Evolutionary conservation across 805 yeast genomes (phyloP).

Genomic region (Starmerella etchellsii): DNA sequence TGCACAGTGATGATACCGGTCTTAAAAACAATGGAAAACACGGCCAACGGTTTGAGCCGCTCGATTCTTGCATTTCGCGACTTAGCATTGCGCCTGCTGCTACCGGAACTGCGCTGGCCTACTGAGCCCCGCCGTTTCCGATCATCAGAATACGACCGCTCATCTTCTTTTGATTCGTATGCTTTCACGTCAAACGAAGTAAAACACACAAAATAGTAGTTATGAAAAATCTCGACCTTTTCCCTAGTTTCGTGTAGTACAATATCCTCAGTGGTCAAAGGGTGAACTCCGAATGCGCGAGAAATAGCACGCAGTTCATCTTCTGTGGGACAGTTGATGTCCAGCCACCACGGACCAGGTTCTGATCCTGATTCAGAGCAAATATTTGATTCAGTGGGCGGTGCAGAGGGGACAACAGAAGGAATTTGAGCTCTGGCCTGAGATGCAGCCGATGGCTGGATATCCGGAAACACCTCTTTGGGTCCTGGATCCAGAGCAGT

Average conservation of each 20-base stretch:
- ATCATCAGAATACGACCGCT: neutral
- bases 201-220: constrained; percentile 85
- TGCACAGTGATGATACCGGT: constrained; percentile 90
- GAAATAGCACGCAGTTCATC: constrained; percentile 90
- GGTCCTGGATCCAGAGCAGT: constrained; percentile 4
- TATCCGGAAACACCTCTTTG: constrained; percentile 7
- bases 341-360: constrained; percentile 66
- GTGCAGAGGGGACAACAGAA: neutral
- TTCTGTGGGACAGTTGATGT: constrained; percentile 83
- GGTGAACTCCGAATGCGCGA: constrained; percentile 89
- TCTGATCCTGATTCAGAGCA: constrained; percentile 1
- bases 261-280: constrained; percentile 90
- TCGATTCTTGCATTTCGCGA: constrained; percentile 21
- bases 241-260: constrained; percentile 88
- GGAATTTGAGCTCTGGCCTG: neutral
- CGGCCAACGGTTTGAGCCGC: constrained; percentile 77
- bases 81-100: constrained; percentile 18
- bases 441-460: constrained; percentile 3
- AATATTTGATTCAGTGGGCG: neutral
- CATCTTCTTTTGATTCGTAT: constrained; percentile 1
- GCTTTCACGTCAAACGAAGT: constrained; percentile 54
- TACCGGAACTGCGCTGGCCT: constrained; percentile 12
- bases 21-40: constrained; percentile 82
- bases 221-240: constrained; percentile 83
- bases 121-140: constrained; percentile 11